Evolutionary conservation across 1,284 basidiomycete genomes (phyloP).

Genomic region (Lentinula novae-zelandiae): DNA sequence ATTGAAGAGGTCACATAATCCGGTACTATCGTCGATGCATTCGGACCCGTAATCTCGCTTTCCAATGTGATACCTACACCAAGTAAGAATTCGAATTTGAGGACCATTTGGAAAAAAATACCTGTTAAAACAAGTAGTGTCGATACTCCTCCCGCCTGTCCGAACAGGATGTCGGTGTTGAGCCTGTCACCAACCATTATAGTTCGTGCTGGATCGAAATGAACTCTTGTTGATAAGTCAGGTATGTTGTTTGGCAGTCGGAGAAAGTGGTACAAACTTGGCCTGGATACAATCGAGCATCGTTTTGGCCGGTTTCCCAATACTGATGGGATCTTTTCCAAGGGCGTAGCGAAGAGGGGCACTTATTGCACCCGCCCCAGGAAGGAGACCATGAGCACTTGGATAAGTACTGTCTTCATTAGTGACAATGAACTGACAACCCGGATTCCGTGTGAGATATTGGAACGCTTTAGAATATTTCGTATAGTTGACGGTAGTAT

Average conservation of each 20-base stretch:
- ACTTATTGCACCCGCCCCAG: slow-evolving; percentile 83
- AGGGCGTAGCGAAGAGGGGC: slow-evolving; percentile 79
- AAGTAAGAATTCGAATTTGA: background rate
- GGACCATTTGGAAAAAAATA: slow-evolving; percentile 25
- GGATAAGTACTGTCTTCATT: slow-evolving; percentile 94
- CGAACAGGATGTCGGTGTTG: slow-evolving; percentile 94
- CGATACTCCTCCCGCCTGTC: slow-evolving; percentile 78
- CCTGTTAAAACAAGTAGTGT: slow-evolving; percentile 95
- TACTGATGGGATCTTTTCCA: slow-evolving; percentile 69
- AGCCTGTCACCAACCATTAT: slow-evolving; percentile 96
- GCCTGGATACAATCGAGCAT: slow-evolving; percentile 96
- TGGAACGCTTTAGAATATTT: slow-evolving; percentile 93
- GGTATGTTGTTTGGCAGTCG: background rate
- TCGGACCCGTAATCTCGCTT: slow-evolving; percentile 55
- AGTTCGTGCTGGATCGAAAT: slow-evolving; percentile 81
- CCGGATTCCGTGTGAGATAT: slow-evolving; percentile 78
- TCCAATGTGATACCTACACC: slow-evolving; percentile 67
- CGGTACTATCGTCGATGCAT: slow-evolving; percentile 69
- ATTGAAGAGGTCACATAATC: slow-evolving; percentile 78
- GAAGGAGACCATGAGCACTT: slow-evolving; percentile 75
- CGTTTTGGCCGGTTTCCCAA: slow-evolving; percentile 89
- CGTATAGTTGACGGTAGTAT: slow-evolving; percentile 81
- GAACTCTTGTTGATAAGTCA: slow-evolving; percentile 48
- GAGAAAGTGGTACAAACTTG: slow-evolving; percentile 61
- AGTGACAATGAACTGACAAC: slow-evolving; percentile 86